Evolutionary conservation across 257 asterid genomes (phyloP).

Genomic region (Solanum gandarillasii): DNA sequence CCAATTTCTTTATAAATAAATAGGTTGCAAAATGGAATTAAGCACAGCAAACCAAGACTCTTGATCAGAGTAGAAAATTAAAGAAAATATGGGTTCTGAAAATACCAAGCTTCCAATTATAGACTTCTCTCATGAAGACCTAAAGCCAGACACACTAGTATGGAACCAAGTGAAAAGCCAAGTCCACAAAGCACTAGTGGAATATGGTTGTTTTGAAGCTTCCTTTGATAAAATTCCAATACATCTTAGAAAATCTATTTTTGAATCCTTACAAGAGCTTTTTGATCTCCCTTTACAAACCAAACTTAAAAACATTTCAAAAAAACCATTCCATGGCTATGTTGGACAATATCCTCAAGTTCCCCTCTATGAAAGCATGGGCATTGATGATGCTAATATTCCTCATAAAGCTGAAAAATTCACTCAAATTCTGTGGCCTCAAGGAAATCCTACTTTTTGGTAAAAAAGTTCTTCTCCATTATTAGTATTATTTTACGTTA

Average conservation of each 20-base stretch:
- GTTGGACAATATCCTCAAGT: slow-evolving; percentile 39
- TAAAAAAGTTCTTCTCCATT: background rate
- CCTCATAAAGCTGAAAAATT: slow-evolving; percentile 17
- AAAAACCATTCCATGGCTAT: slow-evolving; percentile 51
- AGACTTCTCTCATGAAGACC: slow-evolving; percentile 21
- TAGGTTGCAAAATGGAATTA: background rate
- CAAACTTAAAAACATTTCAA: slow-evolving; percentile 33
- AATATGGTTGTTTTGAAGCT: slow-evolving; percentile 62
- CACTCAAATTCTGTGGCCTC: slow-evolving; percentile 37
- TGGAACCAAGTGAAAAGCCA: slow-evolving; percentile 29
- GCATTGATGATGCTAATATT: slow-evolving; percentile 28
- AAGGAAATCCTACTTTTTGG: slow-evolving; percentile 50
- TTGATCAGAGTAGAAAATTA: background rate
- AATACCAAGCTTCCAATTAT: slow-evolving; percentile 33
- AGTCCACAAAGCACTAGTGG: slow-evolving; percentile 32
- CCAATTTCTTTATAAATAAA: background rate
- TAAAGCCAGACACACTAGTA: slow-evolving; percentile 12
- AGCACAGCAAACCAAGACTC: background rate
- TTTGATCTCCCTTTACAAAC: slow-evolving; percentile 48
- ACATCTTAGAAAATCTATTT: slow-evolving; percentile 14
- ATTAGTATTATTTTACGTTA: background rate
- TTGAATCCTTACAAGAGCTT: slow-evolving; percentile 25
- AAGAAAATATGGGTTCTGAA: slow-evolving; percentile 28
- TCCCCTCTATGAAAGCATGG: slow-evolving; percentile 62
- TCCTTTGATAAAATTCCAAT: slow-evolving; percentile 17